Evolutionary conservation across 495 filamentous ascomycete genomes (phyloP).

Genomic region (Annulohypoxylon bovei): DNA sequence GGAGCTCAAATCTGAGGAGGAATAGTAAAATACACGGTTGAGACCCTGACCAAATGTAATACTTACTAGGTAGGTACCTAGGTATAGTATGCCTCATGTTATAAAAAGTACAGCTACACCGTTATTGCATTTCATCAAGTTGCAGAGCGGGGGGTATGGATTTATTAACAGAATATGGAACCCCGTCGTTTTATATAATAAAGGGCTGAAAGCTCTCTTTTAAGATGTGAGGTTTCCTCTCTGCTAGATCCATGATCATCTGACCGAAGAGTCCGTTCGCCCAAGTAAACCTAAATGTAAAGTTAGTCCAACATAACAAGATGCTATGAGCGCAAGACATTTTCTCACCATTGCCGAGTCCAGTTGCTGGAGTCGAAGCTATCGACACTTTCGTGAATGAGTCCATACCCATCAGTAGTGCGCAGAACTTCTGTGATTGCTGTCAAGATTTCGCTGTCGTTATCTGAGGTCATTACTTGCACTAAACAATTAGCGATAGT

Average conservation of each 20-base stretch:
- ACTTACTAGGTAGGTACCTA: no score
- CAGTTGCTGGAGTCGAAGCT: slow-evolving; percentile 60
- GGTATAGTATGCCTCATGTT: no score
- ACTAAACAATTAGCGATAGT: slow-evolving; percentile 29
- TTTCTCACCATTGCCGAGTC: slow-evolving; percentile 65
- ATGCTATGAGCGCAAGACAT: neutral
- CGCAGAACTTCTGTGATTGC: slow-evolving; percentile 59
- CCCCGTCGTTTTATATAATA: slow-evolving; percentile 17
- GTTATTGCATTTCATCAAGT: neutral
- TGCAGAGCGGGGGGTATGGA: neutral
- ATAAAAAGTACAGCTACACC: no score
- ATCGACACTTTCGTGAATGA: slow-evolving; percentile 71
- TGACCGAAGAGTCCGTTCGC: slow-evolving; percentile 75
- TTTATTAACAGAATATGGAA: neutral
- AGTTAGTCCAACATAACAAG: slow-evolving; percentile 29
- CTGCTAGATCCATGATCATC: slow-evolving; percentile 67
- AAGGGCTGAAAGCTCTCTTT: slow-evolving; percentile 52
- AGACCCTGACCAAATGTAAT: no score
- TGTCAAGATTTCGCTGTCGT: slow-evolving; percentile 59
- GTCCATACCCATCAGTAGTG: slow-evolving; percentile 65
- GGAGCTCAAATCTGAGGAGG: no score
- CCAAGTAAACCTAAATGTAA: slow-evolving; percentile 67
- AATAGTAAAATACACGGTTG: no score
- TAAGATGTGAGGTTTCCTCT: slow-evolving; percentile 53
- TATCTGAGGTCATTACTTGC: slow-evolving; percentile 52